Base-by-base conservation (phyloP, 2,329 filamentous ascomycete genomes). In the Fusarium avenaceum region DNA sequence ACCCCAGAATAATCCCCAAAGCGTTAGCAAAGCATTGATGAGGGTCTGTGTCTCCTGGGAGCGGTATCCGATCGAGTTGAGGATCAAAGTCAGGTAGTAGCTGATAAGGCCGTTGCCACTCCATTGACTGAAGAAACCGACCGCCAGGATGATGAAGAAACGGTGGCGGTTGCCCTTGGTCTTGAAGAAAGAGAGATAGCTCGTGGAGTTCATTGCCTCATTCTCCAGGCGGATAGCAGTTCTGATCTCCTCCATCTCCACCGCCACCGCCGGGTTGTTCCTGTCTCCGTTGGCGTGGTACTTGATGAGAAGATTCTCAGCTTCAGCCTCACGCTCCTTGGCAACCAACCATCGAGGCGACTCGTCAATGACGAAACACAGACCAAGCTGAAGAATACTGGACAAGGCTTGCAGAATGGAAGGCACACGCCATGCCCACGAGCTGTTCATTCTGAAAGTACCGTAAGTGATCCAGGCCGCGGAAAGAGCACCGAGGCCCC, bases 41-140 rank as follows among this genome's bases (percentile, higher is more conserved):
- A 62, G 47, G 3, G 58, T 62, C 0, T 62, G 58, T 0, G 57
- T 62, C 30, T 62, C 57, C 7, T 62, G 40, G 3, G 58, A 62
- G 4, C 57, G 57, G 4, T 62, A 62, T 2, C 58, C 58, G 2
- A 62, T 62, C 0, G 58, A 62, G 57, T 62, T 62, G 17, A 62
- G 57, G 10, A 62, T 62, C 10, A 62, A 20, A 2, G 58, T 62
- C 14, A 62, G 13, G 11, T 62, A 62, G 7, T 62, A 62, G 30
- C 58, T 62, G 24, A 62, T 62, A 2, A 62, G 32, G 0, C 58
- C 57, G 4, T 62, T 62, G 0, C 58, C 58, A 35, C 57, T 62
- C 58, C 58, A 62, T 3, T 62, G 58, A 38, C 57, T 62, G 4
- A 62, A 62, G 20, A 62, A 62, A 1, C 58, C 58, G 1, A 62